These are phyloP conservation scores for Cyclocybe aegerita DNA, from an alignment of 768 basidiomycete species.

Conservation along the genomic window DNA sequence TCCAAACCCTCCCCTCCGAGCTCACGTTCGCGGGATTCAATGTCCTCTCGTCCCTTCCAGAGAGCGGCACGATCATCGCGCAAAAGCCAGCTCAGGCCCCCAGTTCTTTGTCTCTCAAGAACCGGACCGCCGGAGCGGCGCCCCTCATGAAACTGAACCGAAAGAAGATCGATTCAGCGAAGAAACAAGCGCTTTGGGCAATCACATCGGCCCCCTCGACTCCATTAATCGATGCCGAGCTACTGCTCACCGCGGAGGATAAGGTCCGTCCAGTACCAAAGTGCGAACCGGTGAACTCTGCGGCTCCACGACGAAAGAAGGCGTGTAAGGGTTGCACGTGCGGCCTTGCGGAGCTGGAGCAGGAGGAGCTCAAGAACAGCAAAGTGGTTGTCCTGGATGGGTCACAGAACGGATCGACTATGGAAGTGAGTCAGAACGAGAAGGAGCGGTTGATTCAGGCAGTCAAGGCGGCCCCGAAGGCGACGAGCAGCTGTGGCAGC, in stretches of 20 bases:
- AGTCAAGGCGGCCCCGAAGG: constrained; percentile 74
- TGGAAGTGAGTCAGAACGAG: constrained; percentile 57
- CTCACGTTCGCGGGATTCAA: constrained; percentile 68
- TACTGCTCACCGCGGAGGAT: constrained; percentile 82
- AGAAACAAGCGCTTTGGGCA: constrained; percentile 90
- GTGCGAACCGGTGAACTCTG: constrained; percentile 62
- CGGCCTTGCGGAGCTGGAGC: constrained; percentile 92
- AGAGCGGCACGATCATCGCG: constrained; percentile 52
- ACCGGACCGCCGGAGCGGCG: constrained; percentile 22
- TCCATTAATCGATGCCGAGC: constrained; percentile 77
- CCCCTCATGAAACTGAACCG: constrained; percentile 46
- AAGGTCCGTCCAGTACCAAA: constrained; percentile 73
- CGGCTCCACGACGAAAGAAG: constrained; percentile 70
- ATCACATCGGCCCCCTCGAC: constrained; percentile 63
- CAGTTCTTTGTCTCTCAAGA: constrained; percentile 44
- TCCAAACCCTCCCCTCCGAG: constrained; percentile 50
- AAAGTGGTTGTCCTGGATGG: constrained; percentile 74
- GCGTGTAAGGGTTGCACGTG: constrained; percentile 98
- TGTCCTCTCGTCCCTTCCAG: constrained; percentile 42
- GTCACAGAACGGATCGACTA: constrained; percentile 54
- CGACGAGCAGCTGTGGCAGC: constrained; percentile 95
- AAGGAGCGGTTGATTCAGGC: constrained; percentile 64
- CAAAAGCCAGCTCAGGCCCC: constrained; percentile 63
- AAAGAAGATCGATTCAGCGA: constrained; percentile 54
- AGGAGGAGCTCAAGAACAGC: constrained; percentile 64